Evolutionary conservation across 2,329 filamentous ascomycete genomes (phyloP).

Genomic region (Incumbomyces delicatus): DNA sequence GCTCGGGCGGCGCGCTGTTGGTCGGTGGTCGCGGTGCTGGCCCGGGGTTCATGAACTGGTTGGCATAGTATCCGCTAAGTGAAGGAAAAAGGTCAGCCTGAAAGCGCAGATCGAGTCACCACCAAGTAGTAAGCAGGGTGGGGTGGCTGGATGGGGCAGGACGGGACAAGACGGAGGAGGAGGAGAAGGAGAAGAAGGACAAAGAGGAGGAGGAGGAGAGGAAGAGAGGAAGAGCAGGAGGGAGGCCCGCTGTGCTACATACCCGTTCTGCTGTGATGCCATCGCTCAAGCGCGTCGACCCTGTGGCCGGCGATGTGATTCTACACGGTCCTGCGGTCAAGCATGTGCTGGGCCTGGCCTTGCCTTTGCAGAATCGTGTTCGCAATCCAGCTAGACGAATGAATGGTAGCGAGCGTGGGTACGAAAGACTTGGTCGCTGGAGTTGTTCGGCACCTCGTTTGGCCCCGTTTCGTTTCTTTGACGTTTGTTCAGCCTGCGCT

Average conservation of each 20-base stretch:
- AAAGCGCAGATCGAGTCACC: not conserved
- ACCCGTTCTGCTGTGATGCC: slow-evolving; percentile 7
- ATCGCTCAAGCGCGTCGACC: not conserved
- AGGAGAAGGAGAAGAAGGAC: not conserved
- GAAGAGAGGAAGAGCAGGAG: not conserved
- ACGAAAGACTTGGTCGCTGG: too few relatives aligned
- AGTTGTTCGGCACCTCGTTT: too few relatives aligned
- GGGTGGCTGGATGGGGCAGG: too few relatives aligned
- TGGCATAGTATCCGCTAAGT: slow-evolving; percentile 48
- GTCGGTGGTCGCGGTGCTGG: slow-evolving; percentile 78
- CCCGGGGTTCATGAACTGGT: slow-evolving; percentile 90
- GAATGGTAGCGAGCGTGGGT: too few relatives aligned
- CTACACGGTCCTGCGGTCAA: not conserved
- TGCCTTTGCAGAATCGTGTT: too few relatives aligned
- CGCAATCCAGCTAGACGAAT: too few relatives aligned
- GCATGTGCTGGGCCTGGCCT: not conserved
- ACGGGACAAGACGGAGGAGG: too few relatives aligned
- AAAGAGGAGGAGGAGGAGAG: not conserved
- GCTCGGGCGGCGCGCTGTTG: slow-evolving; percentile 43
- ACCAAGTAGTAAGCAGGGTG: too few relatives aligned
- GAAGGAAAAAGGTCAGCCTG: slow-evolving; percentile 6
- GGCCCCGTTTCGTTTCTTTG: too few relatives aligned
- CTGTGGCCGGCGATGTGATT: not conserved
- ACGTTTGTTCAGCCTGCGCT: too few relatives aligned
- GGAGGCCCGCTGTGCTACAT: not conserved